Evolutionary conservation across 2,329 filamentous ascomycete genomes (phyloP).

Genomic region (Onygena corvina): DNA sequence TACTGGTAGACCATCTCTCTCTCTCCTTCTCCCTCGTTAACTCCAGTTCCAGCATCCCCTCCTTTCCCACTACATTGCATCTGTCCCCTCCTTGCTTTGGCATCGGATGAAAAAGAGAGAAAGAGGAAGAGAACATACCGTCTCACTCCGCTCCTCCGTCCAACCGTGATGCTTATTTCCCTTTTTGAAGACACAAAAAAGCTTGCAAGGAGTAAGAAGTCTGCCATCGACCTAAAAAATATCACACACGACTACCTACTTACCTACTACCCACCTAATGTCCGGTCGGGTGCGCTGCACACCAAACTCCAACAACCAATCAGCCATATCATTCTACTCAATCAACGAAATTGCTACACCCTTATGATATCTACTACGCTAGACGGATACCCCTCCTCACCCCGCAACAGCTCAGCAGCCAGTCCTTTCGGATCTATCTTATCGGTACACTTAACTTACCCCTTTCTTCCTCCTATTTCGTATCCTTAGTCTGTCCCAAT

Average conservation of each 20-base stretch:
- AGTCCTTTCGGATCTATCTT: constrained; percentile 5
- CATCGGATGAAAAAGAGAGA: not conserved
- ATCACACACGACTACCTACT: not conserved
- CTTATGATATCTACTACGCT: not conserved
- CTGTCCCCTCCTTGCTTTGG: constrained; percentile 1
- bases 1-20: constrained; percentile 32
- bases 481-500: not conserved
- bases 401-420: constrained; percentile 2
- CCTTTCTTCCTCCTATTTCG: not conserved
- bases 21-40: constrained; percentile 21
- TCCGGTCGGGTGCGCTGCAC: too few relatives aligned
- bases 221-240: not conserved
- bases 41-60: constrained; percentile 15
- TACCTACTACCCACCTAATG: too few relatives aligned
- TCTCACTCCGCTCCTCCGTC: constrained; percentile 3
- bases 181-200: not conserved
- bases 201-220: constrained; percentile 6
- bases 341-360: not conserved
- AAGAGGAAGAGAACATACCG: not conserved
- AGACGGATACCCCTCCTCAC: constrained; percentile 2
- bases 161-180: constrained; percentile 10
- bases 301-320: not conserved
- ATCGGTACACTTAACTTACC: not conserved
- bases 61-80: not conserved
- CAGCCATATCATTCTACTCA: not conserved